These are phyloP conservation scores for Groenewaldozyma sp. DNA, from an alignment of 1,139 yeast genomes.

Conservation along the genomic window DNA sequence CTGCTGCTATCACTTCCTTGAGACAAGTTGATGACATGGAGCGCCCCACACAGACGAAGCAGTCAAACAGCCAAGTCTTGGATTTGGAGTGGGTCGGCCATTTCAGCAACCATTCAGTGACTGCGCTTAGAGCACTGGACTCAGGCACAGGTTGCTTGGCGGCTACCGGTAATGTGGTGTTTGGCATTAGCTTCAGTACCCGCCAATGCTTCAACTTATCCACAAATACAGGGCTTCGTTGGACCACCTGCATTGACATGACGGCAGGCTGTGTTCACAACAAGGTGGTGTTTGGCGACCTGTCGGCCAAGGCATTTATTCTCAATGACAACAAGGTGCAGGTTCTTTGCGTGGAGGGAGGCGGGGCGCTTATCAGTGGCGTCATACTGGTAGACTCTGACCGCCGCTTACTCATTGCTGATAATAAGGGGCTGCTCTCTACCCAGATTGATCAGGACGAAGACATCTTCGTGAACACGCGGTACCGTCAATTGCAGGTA, in stretches of 20 bases:
- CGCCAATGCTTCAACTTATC: background rate
- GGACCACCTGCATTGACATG: background rate
- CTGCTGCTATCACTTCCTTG: background rate
- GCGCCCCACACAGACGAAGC: too few species aligned
- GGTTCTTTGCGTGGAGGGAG: too few species aligned
- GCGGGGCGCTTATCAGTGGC: too few species aligned
- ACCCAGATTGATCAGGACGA: too few species aligned
- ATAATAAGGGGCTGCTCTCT: too few species aligned
- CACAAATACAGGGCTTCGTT: background rate
- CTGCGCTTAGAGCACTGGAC: background rate
- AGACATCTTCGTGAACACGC: too few species aligned
- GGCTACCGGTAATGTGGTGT: background rate
- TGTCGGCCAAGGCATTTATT: background rate
- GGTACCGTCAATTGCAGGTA: too few species aligned
- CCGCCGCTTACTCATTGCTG: too few species aligned
- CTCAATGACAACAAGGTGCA: too few species aligned
- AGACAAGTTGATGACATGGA: background rate
- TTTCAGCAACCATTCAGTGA: constrained; percentile 1
- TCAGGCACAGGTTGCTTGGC: background rate
- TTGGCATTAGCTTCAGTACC: background rate
- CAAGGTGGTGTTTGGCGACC: background rate
- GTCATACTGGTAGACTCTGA: too few species aligned
- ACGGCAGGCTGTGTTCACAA: background rate
- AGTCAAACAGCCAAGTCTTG: too few species aligned
- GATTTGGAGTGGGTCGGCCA: constrained; percentile 1